Evolutionary conservation across 1,139 yeast species (phyloP).

Genomic region (Yamadazyma membranifaciens): DNA sequence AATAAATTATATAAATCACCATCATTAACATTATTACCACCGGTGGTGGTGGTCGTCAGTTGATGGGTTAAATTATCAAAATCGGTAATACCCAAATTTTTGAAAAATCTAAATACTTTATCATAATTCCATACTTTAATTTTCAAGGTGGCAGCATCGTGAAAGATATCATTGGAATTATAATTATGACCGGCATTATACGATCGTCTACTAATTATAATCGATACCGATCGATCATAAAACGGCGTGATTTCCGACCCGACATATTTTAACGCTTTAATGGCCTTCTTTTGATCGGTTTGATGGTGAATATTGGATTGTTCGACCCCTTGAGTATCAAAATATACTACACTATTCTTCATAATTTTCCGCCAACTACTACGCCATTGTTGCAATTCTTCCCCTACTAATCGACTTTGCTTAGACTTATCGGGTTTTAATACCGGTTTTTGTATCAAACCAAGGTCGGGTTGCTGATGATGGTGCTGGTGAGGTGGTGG

Average conservation of each 20-base stretch:
- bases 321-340: slow-evolving; percentile 66
- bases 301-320: slow-evolving; percentile 40
- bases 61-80: slow-evolving; percentile 14
- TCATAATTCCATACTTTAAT: slow-evolving; percentile 88
- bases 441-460: background rate
- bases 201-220: slow-evolving; percentile 67
- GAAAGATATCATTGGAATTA: slow-evolving; percentile 60
- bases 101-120: slow-evolving; percentile 77
- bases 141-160: slow-evolving; percentile 57
- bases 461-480: background rate
- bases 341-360: slow-evolving; percentile 72
- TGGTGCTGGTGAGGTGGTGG: background rate
- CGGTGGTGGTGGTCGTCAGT: slow-evolving; percentile 3
- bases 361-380: slow-evolving; percentile 77
- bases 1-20: slow-evolving; percentile 62
- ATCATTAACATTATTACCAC: slow-evolving; percentile 23
- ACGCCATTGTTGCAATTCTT: slow-evolving; percentile 72
- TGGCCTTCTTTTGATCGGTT: slow-evolving; percentile 54
- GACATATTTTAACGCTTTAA: slow-evolving; percentile 50
- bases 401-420: slow-evolving; percentile 37
- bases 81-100: slow-evolving; percentile 56
- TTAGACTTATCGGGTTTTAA: slow-evolving; percentile 11
- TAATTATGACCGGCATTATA: slow-evolving; percentile 24
- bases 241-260: slow-evolving; percentile 73
- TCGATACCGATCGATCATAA: slow-evolving; percentile 76